A percentile compares a stretch with the other conserved stretches of the same genome.
Conservation (phyloP, 768 basidiomycete species). For the Dictyophora rubrovolvata region DNA sequence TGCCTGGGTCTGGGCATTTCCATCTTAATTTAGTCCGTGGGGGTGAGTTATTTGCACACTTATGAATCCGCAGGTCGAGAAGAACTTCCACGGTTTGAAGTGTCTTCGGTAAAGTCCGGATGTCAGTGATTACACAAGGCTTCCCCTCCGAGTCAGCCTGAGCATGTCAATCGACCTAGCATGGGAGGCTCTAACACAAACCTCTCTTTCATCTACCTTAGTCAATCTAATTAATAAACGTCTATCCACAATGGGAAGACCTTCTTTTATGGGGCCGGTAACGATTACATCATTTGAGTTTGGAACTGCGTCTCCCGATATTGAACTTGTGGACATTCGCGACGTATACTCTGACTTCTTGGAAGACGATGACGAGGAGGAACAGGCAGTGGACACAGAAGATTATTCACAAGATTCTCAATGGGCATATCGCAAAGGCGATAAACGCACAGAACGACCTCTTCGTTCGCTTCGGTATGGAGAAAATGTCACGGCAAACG, state of each 20-base stretch:
- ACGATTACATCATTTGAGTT: slow-evolving; percentile 81
- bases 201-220: slow-evolving; percentile 55
- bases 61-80: too few relatives aligned
- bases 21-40: too few relatives aligned
- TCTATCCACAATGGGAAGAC: slow-evolving; percentile 59
- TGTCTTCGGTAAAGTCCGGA: too few relatives aligned
- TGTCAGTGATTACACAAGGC: background rate
- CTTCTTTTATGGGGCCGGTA: slow-evolving; percentile 91
- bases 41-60: too few relatives aligned
- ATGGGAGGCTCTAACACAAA: slow-evolving; percentile 70
- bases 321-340: slow-evolving; percentile 83
- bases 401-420: slow-evolving; percentile 73
- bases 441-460: slow-evolving; percentile 45
- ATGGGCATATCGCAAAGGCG: slow-evolving; percentile 65
- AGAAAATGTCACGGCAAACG: slow-evolving; percentile 43
- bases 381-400: slow-evolving; percentile 39
- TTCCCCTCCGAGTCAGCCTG: background rate
- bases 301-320: slow-evolving; percentile 70
- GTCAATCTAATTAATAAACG: slow-evolving; percentile 72
- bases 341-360: slow-evolving; percentile 95
- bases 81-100: too few relatives aligned
- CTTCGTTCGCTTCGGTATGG: slow-evolving; percentile 67
- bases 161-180: slow-evolving; percentile 92
- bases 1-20: too few relatives aligned
- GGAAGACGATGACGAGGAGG: slow-evolving; percentile 61